phyloP scores from a whole-genome alignment of 179 eudicot genomes.

The Heliamphora pulchella region DNA sequence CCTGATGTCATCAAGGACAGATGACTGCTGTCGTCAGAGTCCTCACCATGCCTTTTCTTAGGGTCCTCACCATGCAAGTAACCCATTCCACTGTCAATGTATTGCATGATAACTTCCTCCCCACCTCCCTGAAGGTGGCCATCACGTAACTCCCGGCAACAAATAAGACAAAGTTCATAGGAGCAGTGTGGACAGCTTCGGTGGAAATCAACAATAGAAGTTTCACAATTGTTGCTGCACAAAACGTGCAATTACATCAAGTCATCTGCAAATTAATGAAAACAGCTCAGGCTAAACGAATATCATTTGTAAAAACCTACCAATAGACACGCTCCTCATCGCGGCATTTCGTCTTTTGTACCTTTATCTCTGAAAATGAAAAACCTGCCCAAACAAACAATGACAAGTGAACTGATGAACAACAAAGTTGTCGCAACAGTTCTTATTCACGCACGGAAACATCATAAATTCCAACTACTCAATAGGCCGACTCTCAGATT shows the following conservation, averaged over 20 bases:
- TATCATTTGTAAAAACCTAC: conserved; percentile 20
- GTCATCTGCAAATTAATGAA: background rate
- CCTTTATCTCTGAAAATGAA: conserved; percentile 27
- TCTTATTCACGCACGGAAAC: conserved; percentile 2
- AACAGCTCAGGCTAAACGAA: background rate
- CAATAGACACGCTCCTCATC: conserved; percentile 37
- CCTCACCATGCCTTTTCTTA: background rate
- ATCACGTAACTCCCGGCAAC: conserved; percentile 55
- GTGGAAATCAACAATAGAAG: conserved; percentile 48
- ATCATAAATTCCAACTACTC: background rate
- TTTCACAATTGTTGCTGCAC: conserved; percentile 54
- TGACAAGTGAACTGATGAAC: background rate
- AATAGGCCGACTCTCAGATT: background rate
- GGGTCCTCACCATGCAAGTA: conserved; percentile 37
- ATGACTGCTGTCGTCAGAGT: background rate
- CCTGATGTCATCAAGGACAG: background rate
- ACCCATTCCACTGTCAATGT: conserved; percentile 22
- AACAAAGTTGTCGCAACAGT: background rate
- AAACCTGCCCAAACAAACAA: conserved; percentile 32
- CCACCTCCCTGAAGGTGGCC: conserved; percentile 34
- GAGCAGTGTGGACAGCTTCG: conserved; percentile 51
- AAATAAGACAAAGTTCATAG: conserved; percentile 52
- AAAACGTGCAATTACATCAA: conserved; percentile 11
- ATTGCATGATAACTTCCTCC: conserved; percentile 30
- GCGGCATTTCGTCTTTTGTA: conserved; percentile 23